Conservation (phyloP, 352 stramenopile genomes). For the Phytopythium vexans region DNA sequence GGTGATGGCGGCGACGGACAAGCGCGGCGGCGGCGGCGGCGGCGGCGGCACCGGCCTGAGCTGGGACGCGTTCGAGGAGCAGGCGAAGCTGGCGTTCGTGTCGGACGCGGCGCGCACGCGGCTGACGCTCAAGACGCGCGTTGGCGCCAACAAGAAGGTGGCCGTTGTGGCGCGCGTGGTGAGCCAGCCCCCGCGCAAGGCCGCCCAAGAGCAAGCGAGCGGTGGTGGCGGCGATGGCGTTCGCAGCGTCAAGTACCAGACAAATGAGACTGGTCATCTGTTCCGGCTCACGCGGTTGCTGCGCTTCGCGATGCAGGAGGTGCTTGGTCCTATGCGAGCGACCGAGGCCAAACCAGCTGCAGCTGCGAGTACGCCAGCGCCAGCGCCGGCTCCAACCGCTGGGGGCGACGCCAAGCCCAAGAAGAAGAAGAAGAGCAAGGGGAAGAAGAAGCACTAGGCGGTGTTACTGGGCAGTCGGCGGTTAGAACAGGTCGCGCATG, state of each 20-base stretch:
- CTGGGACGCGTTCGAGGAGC: constrained; percentile 74
- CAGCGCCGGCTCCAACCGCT: constrained; percentile 1
- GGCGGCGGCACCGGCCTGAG: constrained; percentile 16
- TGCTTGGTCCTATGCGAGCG: constrained; percentile 53
- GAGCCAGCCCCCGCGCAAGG: constrained; percentile 16
- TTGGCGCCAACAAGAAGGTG: constrained; percentile 20
- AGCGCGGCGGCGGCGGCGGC: constrained; percentile 3
- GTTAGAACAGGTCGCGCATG: constrained; percentile 82
- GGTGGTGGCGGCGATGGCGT: constrained; percentile 6
- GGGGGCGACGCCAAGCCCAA: constrained; percentile 13
- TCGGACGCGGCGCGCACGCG: constrained; percentile 46
- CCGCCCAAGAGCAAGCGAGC: constrained; percentile 10
- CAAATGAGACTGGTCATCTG: constrained; percentile 24
- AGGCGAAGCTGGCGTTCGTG: constrained; percentile 60
- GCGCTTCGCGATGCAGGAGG: constrained; percentile 66
- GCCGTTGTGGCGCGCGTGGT: constrained; percentile 49
- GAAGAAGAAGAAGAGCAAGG: constrained; percentile 48
- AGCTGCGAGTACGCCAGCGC: constrained; percentile 1
- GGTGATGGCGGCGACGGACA: constrained; percentile 1
- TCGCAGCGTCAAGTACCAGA: constrained; percentile 27
- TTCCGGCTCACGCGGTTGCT: constrained; percentile 46
- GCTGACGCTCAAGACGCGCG: constrained; percentile 59
- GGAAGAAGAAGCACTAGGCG: constrained; percentile 27
- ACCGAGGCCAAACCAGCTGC: constrained; percentile 3
- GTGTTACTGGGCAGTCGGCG: background rate